Evolutionary conservation across 2,329 filamentous ascomycete genomes (phyloP), one percentile per base, ranked within the genome.

Genomic region (Fusarium euwallaceae): DNA sequence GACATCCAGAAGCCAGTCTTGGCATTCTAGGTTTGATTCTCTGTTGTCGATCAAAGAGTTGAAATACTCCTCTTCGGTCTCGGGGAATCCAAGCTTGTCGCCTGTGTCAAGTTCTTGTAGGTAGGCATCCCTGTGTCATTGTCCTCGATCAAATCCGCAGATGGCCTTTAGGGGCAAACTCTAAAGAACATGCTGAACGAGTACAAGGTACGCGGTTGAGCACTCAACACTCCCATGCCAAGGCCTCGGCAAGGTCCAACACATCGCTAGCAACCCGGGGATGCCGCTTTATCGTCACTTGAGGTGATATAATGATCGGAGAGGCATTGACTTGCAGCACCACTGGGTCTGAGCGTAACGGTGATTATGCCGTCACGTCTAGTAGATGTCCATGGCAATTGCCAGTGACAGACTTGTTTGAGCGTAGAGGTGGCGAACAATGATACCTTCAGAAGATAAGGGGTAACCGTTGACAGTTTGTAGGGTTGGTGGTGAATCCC

Each of bases 1-100:
- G 61, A 67, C 66, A 64, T 59, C 61, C 39, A 59, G 61, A 64
- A 64, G 55, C 66, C 22, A 10, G 29, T 7, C 22, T 32, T 48
- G 51, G 48, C 16, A 39, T 48, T 60, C 22, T 67, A 20, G 61
- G 24, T 41, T 59, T 63, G 10, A 34, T 59, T 20, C n/a, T 56
- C 32, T 14, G 32, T 24, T 56, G 41, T 48, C 24, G 51, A 59
- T 48, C 29, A 37, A 32, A 29, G 8, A 12, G 14, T 39, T 45
- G 11, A 63, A 55, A 53, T 62, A 27, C 14, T 43, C 16, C 6
- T n/a, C 20, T 2, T 36, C 16, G 9, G n/a, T 7, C 17, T 14
- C n/a, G 20, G 12, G 17, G 51, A 22, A 17, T 5, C 5, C 14
- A 22, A 10, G 5, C 10, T 8, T 32, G 22, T 6, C 39, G 14